Evolutionary conservation across 805 yeast species (phyloP).

Genomic region (Kluyveromyces wickerhamii): DNA sequence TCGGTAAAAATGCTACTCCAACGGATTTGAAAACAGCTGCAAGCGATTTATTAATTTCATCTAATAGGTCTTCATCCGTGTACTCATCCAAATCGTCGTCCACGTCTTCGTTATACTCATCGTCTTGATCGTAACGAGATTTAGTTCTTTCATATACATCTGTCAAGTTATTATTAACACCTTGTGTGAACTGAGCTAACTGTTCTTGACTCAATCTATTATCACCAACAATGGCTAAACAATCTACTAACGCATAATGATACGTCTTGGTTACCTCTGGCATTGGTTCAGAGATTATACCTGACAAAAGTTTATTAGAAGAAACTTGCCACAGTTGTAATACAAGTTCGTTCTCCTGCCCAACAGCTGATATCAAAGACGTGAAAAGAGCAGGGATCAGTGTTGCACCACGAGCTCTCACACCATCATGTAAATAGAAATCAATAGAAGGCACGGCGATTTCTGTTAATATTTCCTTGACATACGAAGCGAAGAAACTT

Average conservation of each 20-base stretch:
- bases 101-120: slow-evolving; percentile 79
- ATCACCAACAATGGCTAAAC: slow-evolving; percentile 60
- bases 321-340: slow-evolving; percentile 65
- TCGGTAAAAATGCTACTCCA: slow-evolving; percentile 49
- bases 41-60: slow-evolving; percentile 73
- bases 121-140: slow-evolving; percentile 66
- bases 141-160: slow-evolving; percentile 67
- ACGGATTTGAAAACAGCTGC: slow-evolving; percentile 60
- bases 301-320: slow-evolving; percentile 57
- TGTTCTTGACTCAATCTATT: slow-evolving; percentile 49
- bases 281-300: slow-evolving; percentile 70
- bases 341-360: slow-evolving; percentile 48
- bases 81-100: slow-evolving; percentile 78
- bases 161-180: slow-evolving; percentile 50
- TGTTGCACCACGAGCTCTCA: slow-evolving; percentile 82
- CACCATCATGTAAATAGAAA: slow-evolving; percentile 90
- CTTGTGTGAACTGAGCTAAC: slow-evolving; percentile 46
- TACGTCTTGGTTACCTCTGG: slow-evolving; percentile 75
- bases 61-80: slow-evolving; percentile 84
- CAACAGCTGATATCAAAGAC: slow-evolving; percentile 46
- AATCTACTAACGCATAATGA: slow-evolving; percentile 61
- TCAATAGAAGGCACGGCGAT: slow-evolving; percentile 83
- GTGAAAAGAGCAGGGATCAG: slow-evolving; percentile 70
- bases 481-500: slow-evolving; percentile 76
- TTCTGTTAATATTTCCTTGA: slow-evolving; percentile 65